Conservation (phyloP, 306 rosid genomes). For the Sicyos baderoa region DNA sequence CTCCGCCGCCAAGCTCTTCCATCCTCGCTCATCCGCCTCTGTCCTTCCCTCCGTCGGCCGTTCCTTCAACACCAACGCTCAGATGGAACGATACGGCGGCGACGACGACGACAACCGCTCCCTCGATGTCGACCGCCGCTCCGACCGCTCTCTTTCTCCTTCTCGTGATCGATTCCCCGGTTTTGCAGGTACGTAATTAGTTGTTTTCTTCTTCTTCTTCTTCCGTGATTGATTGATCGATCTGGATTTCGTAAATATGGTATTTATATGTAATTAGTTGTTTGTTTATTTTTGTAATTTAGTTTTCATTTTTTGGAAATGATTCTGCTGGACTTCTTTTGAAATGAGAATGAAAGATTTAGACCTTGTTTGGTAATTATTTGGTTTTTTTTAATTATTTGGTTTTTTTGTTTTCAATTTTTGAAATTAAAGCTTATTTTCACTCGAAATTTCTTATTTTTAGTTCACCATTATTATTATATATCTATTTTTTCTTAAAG, state of each 20-base stretch:
- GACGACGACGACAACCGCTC: constrained; percentile 9
- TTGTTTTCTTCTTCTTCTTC: background rate
- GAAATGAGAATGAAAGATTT: too few species aligned
- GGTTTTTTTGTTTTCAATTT: too few species aligned
- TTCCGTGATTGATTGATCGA: background rate
- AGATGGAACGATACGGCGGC: constrained; percentile 21
- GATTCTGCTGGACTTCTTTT: too few species aligned
- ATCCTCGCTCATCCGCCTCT: constrained; percentile 25
- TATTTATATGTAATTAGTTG: too few species aligned
- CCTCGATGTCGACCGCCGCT: constrained; percentile 23
- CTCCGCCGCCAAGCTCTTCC: constrained; percentile 22
- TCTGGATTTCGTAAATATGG: too few species aligned
- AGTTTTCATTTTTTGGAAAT: background rate
- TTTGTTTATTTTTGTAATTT: background rate
- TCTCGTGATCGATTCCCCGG: constrained; percentile 25
- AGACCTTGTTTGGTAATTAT: too few species aligned
- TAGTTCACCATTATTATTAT: too few species aligned
- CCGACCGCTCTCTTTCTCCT: constrained; percentile 22
- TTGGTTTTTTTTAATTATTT: too few species aligned
- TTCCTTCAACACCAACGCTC: constrained; percentile 37
- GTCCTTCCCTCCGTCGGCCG: constrained; percentile 29
- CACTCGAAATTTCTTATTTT: too few species aligned
- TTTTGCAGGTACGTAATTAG: constrained; percentile 34
- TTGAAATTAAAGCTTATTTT: too few species aligned
- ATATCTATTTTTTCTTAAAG: too few species aligned